A percentile compares a stretch with the other conserved stretches of the same genome.
These are phyloP conservation scores for Phytomonas sp. DNA, from an alignment of 208 protist genomes.

Conservation along the genomic window DNA sequence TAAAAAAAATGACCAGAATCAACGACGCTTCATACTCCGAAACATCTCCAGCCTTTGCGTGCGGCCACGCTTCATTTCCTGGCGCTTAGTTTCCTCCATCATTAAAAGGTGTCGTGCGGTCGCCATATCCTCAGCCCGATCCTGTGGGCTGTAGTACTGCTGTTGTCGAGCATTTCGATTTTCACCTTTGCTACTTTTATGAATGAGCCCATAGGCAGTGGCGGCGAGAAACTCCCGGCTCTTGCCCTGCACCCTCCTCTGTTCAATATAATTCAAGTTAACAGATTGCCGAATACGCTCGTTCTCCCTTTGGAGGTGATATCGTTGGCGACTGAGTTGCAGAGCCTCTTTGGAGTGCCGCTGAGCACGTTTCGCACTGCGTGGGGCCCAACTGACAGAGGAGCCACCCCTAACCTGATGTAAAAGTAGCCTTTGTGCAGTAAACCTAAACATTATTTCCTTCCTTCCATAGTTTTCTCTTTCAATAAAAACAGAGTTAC, in stretches of 20 bases:
- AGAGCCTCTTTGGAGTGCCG: conserved; percentile 40
- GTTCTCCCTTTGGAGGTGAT: conserved; percentile 30
- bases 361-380: conserved; percentile 31
- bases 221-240: conserved; percentile 18
- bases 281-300: conserved; percentile 29
- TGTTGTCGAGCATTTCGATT: neutral
- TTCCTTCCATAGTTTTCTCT: neutral
- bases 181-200: conserved; percentile 13
- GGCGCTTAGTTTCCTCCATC: conserved; percentile 38
- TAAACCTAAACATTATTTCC: neutral
- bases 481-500: neutral
- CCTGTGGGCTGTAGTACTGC: conserved; percentile 10
- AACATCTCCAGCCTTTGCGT: conserved; percentile 30
- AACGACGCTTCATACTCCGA: conserved; percentile 36
- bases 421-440: neutral
- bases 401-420: neutral
- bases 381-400: conserved; percentile 11
- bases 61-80: conserved; percentile 34
- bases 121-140: conserved; percentile 34
- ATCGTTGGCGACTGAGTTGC: conserved; percentile 32
- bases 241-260: conserved; percentile 19
- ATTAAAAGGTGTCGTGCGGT: conserved; percentile 50
- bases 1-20: conserved; percentile 12
- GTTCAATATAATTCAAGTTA: conserved; percentile 34
- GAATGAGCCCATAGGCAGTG: conserved; percentile 35